Evolutionary conservation across 1,284 basidiomycete species (phyloP), one percentile per base, ranked within the genome.

Genomic region (Xerocomus minutiporus): DNA sequence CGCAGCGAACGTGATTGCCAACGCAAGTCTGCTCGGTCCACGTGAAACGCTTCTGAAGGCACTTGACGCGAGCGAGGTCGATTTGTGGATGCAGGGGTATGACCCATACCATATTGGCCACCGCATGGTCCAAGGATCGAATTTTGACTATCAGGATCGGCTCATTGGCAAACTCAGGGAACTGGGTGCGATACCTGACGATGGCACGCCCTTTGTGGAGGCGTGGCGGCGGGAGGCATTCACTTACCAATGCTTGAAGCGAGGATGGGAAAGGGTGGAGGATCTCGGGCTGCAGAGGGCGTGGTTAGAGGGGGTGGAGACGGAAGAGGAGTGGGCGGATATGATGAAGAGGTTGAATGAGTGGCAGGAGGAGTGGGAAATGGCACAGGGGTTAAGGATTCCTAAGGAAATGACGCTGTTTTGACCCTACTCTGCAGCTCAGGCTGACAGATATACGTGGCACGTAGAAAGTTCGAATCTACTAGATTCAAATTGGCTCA

Each of bases 31-130:
- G 3, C 69, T 82, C 8, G 71, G 72, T 2, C 58, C 71, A 3
- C 72, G 75, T 2, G 64, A 65, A 3, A 66, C 69, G n/a, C 61
- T 80, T 54, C 61, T 80, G 17, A 51, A 56, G 8, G 72, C 77
- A 38, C 70, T 82, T 28, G 66, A 70, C 4, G 56, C 36, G n/a
- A 67, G 69, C 36, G 80, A 82, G 57, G 70, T 70, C 17, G 55
- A 53, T 11, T 56, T 77, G 15, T 66, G 73, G 23, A 56, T 55
- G 11, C 60, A 63, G 20, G 79, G 79, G 8, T 68, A 71, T 20
- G 76, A 82, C 57, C 79, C 80, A 0, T 80, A 78, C 56, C 56
- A 64, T n/a, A 59, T 74, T 51, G 80, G 80, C 0, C 80, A 83
- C 60, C 65, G 69, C 31, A 70, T 80, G 57, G 61, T 76, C 17